These are phyloP conservation scores for Monilinia polystroma DNA, from an alignment of 2,329 filamentous ascomycete genomes.

Conservation along the genomic window DNA sequence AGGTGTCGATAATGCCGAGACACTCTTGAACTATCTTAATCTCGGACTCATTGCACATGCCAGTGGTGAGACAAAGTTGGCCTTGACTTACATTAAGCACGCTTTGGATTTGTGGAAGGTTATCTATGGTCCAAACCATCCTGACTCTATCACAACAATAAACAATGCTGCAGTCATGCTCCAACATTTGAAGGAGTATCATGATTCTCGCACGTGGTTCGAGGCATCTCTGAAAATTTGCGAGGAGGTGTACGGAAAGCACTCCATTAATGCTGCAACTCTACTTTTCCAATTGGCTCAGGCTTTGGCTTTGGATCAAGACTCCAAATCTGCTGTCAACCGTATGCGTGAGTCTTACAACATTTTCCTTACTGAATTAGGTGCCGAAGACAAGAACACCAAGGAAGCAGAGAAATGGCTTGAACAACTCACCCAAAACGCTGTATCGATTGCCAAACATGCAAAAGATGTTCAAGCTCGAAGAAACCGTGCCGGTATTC, in stretches of 20 bases:
- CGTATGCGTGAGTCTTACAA: slow-evolving; percentile 97
- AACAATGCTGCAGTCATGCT: slow-evolving; percentile 99
- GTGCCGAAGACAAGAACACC: slow-evolving; percentile 91
- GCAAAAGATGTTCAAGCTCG: slow-evolving; percentile 81
- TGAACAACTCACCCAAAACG: slow-evolving; percentile 92
- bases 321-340: slow-evolving; percentile 85
- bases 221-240: slow-evolving; percentile 88
- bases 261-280: slow-evolving; percentile 90
- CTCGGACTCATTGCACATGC: slow-evolving; percentile 92
- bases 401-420: slow-evolving; percentile 98
- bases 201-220: slow-evolving; percentile 95
- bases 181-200: slow-evolving; percentile 90
- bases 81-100: slow-evolving; percentile 87
- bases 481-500: slow-evolving; percentile 67
- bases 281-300: slow-evolving; percentile 97
- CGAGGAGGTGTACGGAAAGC: slow-evolving; percentile 83
- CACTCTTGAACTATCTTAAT: slow-evolving; percentile 93
- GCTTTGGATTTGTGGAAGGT: slow-evolving; percentile 95
- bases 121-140: slow-evolving; percentile 90
- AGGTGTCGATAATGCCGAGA: slow-evolving; percentile 90
- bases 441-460: slow-evolving; percentile 90
- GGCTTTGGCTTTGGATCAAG: slow-evolving; percentile 90
- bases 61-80: slow-evolving; percentile 81
- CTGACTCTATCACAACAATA: slow-evolving; percentile 96
- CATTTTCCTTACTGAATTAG: slow-evolving; percentile 86